Evolutionary conservation across 768 basidiomycete species (phyloP), one percentile per base, ranked within the genome.

Genomic region (Tricholoma flavovirens): DNA sequence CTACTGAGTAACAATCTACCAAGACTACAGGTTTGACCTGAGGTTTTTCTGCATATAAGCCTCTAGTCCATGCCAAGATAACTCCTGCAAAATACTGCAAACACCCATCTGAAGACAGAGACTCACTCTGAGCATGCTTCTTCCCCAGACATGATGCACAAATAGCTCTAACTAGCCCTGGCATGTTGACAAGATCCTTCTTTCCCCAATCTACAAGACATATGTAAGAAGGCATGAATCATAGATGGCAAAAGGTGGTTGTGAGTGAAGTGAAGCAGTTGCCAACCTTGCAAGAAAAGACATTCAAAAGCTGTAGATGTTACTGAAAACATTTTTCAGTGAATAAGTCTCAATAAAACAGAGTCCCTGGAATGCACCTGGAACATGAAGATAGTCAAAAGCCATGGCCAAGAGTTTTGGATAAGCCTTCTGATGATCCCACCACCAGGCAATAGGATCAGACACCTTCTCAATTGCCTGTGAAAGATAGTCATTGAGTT

Each of bases 141-240:
- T 49, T 49, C n/a, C 49, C 49, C 7, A 49, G 29, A n/a, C 19
- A 7, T 49, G 33, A 49, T 35, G 26, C 19, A 35, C 24, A 12
- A 29, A 49, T 26, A 35, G 26, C 59, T 17, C 36, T 48, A 3
- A 57, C 12, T 9, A 62, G 11, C 42, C 60, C 61, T 3, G 46
- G 32, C 38, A 56, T 59, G 38, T 48, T 14, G 8, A 63, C 12
- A 10, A 64, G 49, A 22, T 61, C 55, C 40, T 55, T 42, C 4
- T 54, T 24, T 3, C 56, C 48, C 65, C 65, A 65, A 17, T 54
- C 58, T 2, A 63, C 65, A n/a, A 66, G 56, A 45, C 65, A 66
- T 0, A n/a, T n/a, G n/a, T n/a, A 66, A 50, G 15, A 56, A 60
- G 17, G 58, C 54, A 2, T 42, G 56, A 26, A 64, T 56, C 4